phyloP scores from a whole-genome alignment of 2,329 filamentous ascomycete genomes.

The Chalaropsis ovoidea region DNA sequence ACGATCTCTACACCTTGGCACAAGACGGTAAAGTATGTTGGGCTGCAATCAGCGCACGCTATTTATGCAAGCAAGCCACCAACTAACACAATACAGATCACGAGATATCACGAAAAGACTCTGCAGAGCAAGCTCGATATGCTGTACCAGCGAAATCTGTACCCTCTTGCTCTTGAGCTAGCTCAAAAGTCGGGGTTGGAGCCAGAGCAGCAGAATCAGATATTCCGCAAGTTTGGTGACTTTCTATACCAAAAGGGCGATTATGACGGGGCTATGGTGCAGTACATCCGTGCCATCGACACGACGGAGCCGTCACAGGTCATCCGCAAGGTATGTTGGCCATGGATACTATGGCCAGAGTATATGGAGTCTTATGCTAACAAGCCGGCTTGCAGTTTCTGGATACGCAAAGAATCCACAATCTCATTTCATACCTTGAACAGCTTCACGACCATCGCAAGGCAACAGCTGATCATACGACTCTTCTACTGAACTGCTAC shows the following conservation, averaged over 20 bases:
- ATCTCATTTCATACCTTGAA: constrained; percentile 92
- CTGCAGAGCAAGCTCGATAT: constrained; percentile 87
- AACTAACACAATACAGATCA: constrained; percentile 45
- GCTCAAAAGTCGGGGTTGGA: constrained; percentile 83
- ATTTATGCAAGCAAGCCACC: background rate
- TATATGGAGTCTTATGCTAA: constrained; percentile 29
- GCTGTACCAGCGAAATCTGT: constrained; percentile 87
- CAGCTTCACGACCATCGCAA: constrained; percentile 89
- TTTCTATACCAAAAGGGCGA: constrained; percentile 90
- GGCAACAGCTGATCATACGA: constrained; percentile 91
- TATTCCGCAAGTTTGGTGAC: constrained; percentile 89
- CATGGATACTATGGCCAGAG: background rate
- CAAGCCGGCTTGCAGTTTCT: constrained; percentile 52
- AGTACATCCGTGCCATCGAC: constrained; percentile 92
- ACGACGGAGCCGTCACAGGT: constrained; percentile 94
- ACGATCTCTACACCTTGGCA: constrained; percentile 78
- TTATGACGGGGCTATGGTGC: constrained; percentile 97
- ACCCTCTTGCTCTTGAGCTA: constrained; percentile 80
- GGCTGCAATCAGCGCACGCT: background rate
- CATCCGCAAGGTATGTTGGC: constrained; percentile 64
- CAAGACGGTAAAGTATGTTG: constrained; percentile 73
- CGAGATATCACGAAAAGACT: constrained; percentile 80
- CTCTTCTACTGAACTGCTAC: constrained; percentile 88
- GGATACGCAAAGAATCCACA: constrained; percentile 94
- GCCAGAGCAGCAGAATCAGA: constrained; percentile 71